Base-by-base conservation (phyloP, 352 stramenopile species). In the Blastocystis sp. region DNA sequence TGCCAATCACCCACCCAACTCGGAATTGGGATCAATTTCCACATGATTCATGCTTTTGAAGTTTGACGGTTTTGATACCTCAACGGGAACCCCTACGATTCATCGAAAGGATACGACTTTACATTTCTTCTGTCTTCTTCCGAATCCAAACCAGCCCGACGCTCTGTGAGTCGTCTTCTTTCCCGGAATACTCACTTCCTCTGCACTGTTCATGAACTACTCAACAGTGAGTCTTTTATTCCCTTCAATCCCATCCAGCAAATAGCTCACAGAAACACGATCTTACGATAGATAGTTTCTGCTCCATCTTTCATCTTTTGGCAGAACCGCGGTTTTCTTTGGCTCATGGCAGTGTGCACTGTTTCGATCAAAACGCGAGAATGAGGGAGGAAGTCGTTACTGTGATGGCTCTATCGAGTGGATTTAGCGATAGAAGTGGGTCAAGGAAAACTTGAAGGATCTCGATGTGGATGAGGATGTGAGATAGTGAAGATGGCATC, bases 41-140 rank as follows among this genome's bases (percentile, higher is more conserved):
- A 93, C 91, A 62, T 92, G 91, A 59, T 91, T 89, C 52, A 91
- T 87, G 76, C 90, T 89, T 71, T 93, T 89, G 45, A 93, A 87
- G 62, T 93, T 92, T 54, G 42, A 78, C 24, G 78, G 78, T 48
- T 88, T 88, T 52, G 78, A 88, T 40, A 88, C 74, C 34, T 84
- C 74, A 7, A 84, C 52, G 45, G 74, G 74, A 59, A 84, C 74
- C 74, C 74, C 74, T 84, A 68, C 3, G 42, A 0, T 21, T 84
- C 11, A 69, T 4, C 21, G 2, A 19, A 38, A 10, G 6, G n/a
- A 52, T 4, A 19, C 14, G 43, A 1, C 17, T 59, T 63, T 19
- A 84, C 74, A 84, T 84, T 84, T 84, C 28, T 54, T 68, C 40
- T 54, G 74, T 52, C 66, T 84, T 34, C 74, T 62, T 45, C 60